Percentiles rank a stretch among this genome's conserved stretches.
These are phyloP conservation scores for Pseudonitzschia multiseries DNA, from an alignment of 108 stramenopile species.

Conservation along the genomic window DNA sequence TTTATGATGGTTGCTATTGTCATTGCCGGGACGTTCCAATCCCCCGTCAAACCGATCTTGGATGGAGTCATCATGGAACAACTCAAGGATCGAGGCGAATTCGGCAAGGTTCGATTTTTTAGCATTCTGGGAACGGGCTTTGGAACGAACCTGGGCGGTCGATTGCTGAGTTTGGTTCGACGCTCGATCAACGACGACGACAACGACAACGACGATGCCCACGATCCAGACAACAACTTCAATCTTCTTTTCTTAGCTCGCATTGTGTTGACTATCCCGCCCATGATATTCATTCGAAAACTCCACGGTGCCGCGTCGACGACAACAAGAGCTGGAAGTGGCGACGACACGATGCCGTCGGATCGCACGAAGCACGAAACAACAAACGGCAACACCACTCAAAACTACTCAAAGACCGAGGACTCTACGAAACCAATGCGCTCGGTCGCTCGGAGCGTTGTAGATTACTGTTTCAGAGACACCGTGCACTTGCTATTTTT, in stretches of 20 bases:
- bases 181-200: background rate
- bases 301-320: conserved; percentile 46
- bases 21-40: conserved; percentile 84
- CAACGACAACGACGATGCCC: background rate
- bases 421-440: background rate
- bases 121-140: conserved; percentile 95
- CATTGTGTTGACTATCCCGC: conserved; percentile 62
- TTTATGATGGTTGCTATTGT: conserved; percentile 70
- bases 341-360: background rate
- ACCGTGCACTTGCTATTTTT: conserved; percentile 83
- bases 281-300: conserved; percentile 50
- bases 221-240: conserved; percentile 4
- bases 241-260: conserved; percentile 30
- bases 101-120: conserved; percentile 89
- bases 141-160: conserved; percentile 66
- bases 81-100: conserved; percentile 63
- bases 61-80: conserved; percentile 87
- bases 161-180: background rate
- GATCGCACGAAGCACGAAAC: background rate
- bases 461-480: conserved; percentile 33
- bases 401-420: conserved; percentile 10
- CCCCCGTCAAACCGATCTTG: conserved; percentile 88
- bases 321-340: conserved; percentile 1
- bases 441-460: background rate
- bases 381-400: background rate